Conservation (phyloP, 1,284 basidiomycete species). For the Gomphus bonarii region DNA sequence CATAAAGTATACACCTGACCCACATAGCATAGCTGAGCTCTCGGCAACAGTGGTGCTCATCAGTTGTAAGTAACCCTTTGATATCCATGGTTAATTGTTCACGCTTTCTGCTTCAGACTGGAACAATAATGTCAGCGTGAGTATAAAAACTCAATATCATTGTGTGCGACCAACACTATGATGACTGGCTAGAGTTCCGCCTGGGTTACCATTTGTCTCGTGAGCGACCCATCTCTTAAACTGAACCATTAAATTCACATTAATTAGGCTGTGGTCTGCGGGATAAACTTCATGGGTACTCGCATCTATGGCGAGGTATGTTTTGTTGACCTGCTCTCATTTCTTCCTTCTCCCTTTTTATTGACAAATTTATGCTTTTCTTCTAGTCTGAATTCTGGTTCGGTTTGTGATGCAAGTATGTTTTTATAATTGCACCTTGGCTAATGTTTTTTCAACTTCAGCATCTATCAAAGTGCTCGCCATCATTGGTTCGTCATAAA, state of each 20-base stretch:
- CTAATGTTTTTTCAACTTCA: not conserved
- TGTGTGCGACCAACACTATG: constrained; percentile 20
- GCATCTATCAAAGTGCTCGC: constrained; percentile 70
- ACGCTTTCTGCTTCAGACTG: constrained; percentile 30
- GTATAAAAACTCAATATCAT: not conserved
- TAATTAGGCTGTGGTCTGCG: constrained; percentile 44
- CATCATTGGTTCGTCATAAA: constrained; percentile 29
- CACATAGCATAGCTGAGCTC: constrained; percentile 34
- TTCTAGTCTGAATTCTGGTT: constrained; percentile 9
- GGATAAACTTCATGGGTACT: constrained; percentile 70
- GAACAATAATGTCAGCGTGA: constrained; percentile 22
- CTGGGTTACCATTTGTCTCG: constrained; percentile 70
- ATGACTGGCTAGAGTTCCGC: constrained; percentile 41
- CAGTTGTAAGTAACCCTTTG: constrained; percentile 26
- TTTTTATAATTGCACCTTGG: not conserved
- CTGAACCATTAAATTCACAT: not conserved
- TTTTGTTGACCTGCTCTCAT: constrained; percentile 17
- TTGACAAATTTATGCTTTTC: not conserved
- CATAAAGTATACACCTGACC: not conserved
- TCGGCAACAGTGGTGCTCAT: constrained; percentile 70
- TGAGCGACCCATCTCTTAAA: not conserved
- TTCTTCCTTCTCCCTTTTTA: not conserved
- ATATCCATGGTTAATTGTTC: not conserved
- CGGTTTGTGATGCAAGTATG: constrained; percentile 24
- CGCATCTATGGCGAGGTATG: constrained; percentile 25